These are phyloP conservation scores for Sarocladium strictum DNA, from an alignment of 2,329 filamentous ascomycete species.

Conservation along the genomic window DNA sequence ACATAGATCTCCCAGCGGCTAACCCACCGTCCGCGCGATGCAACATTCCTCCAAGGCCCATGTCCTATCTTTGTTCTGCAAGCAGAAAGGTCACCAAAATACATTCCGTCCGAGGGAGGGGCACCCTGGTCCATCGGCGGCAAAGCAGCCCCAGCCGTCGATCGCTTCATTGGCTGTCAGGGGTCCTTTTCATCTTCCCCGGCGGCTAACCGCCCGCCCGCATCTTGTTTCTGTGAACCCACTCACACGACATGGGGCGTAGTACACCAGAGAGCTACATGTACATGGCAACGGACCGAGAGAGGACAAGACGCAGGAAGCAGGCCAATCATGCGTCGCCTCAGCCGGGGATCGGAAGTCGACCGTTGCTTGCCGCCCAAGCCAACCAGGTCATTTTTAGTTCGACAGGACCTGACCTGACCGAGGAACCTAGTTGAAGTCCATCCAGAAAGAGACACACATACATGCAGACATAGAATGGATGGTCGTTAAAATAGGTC, in stretches of 20 bases:
- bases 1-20: not conserved
- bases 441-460: too few species aligned
- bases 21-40: not conserved
- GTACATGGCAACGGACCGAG: not conserved
- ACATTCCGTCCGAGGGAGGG: too few species aligned
- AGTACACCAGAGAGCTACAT: not conserved
- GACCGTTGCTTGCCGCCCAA: not conserved
- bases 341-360: not conserved
- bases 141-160: not conserved
- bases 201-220: not conserved
- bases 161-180: conserved; percentile 9
- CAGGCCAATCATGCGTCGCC: not conserved
- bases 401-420: too few species aligned
- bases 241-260: not conserved
- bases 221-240: not conserved
- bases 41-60: not conserved
- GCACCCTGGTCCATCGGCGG: conserved; percentile 1
- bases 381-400: not conserved
- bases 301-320: too few species aligned
- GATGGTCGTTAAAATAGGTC: conserved; percentile 2
- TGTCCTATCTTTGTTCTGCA: not conserved
- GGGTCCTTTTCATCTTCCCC: not conserved
- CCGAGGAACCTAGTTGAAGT: too few species aligned
- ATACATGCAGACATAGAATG: too few species aligned
- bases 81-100: too few species aligned